These are phyloP conservation scores for Teratosphaeria viscida DNA, from an alignment of 2,329 filamentous ascomycete genomes.

Conservation along the genomic window DNA sequence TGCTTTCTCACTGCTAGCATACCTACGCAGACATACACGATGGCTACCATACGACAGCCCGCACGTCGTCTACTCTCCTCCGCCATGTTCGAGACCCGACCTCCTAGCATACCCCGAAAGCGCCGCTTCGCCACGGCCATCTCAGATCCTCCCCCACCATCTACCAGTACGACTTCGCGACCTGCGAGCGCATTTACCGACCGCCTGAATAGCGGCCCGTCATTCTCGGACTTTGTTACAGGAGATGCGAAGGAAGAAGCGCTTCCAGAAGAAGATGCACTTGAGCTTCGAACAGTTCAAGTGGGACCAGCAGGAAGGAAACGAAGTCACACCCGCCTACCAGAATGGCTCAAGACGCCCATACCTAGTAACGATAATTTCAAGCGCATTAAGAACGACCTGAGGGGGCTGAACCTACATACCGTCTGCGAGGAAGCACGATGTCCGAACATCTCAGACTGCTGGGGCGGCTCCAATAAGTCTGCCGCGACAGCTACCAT, in stretches of 20 bases:
- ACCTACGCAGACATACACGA: slow-evolving; percentile 3
- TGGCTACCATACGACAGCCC: slow-evolving; percentile 18
- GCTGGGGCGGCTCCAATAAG: slow-evolving; percentile 88
- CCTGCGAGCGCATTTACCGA: slow-evolving; percentile 48
- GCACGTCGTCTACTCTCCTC: slow-evolving; percentile 17
- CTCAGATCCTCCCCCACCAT: slow-evolving; percentile 26
- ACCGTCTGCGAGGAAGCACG: slow-evolving; percentile 97
- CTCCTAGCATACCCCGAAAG: slow-evolving; percentile 21
- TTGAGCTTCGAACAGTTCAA: slow-evolving; percentile 51
- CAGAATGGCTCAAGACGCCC: slow-evolving; percentile 91
- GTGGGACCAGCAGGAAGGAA: slow-evolving; percentile 52
- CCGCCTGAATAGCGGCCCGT: slow-evolving; percentile 53
- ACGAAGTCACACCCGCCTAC: slow-evolving; percentile 63
- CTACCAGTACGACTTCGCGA: slow-evolving; percentile 24
- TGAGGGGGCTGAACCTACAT: slow-evolving; percentile 79
- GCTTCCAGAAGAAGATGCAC: slow-evolving; percentile 41
- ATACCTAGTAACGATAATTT: slow-evolving; percentile 80
- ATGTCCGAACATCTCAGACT: slow-evolving; percentile 95
- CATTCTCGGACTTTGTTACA: slow-evolving; percentile 53
- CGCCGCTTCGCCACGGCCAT: slow-evolving; percentile 36
- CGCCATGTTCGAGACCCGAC: slow-evolving; percentile 10
- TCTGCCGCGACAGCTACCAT: slow-evolving; percentile 90
- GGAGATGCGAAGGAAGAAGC: slow-evolving; percentile 20
- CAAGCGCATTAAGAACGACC: slow-evolving; percentile 88
- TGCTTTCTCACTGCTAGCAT: background rate